Base-by-base conservation (phyloP, 2,329 filamentous ascomycete genomes). In the Talaromyces funiculosus region DNA sequence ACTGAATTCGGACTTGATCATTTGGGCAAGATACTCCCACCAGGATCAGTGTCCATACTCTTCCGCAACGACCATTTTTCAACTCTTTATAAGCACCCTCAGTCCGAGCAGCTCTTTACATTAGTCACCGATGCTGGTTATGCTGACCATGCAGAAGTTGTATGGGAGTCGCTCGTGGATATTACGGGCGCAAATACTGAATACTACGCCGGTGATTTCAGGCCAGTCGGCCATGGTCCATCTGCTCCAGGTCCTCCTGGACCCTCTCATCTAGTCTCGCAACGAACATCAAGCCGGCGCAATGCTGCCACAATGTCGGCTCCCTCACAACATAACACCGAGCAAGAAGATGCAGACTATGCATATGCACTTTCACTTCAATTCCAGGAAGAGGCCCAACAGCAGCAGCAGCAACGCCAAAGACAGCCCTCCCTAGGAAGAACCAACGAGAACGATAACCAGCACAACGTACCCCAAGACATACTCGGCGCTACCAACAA, bases 31-130 rank as follows among this genome's bases (percentile, higher is more conserved):
- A 86, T 83, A 5, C 82, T 97, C 61, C 78, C 83, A 12, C 88
- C 91, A 1, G 93, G 92, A 1, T 86, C 89, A 1, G 85, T 97
- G 63, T 90, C 90, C 0, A 97, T 99, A 54, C 77, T 99, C 1
- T 99, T 99, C 78, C 86, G 94, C 26, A 99, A 99, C 68, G 93
- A 99, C 70, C 94, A 99, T 72, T 99, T 99, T 70, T 92, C 91
- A 43, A 97, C 93, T 0, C 75, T 99, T 0, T 96, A 96, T 75
- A 90, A 92, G 63, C 91, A 97, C 67, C 91, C 93, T 0, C 79
- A 86, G 47, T 90, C 87, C 0, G 81, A 85, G 42, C 83, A 90
- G 65, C 81, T 97, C 1, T 84, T 93, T 64, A 91, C 90, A 0
- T 78, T 99, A 3, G 92, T 99, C 14, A 97, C 94, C 0, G 94